Base-by-base conservation (phyloP, 2,329 filamentous ascomycete genomes). In the Pseudocercospora musae region DNA sequence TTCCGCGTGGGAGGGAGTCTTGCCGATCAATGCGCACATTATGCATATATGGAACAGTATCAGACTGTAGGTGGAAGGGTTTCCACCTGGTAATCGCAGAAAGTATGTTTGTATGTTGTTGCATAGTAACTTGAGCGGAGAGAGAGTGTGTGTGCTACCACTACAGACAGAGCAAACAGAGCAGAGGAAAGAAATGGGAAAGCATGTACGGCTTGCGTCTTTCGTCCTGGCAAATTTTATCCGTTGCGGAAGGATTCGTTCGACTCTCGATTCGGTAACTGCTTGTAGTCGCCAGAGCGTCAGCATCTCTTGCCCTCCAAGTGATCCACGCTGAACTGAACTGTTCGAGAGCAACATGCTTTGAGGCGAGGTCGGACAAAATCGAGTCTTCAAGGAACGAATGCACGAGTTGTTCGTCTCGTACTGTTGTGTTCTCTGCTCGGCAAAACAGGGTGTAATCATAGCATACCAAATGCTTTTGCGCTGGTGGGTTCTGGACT, bases 1-100 rank as follows among this genome's bases (percentile, higher is more conserved):
- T 60, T 60, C 20, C 56, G 48, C 18, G 33, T 60, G 7, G 52
- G 57, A 11, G 62, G 57, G 7, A 57, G 44, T 49, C 46, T 63
- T 18, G 27, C 57, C 23, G 58, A 57, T 44, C 18, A 57, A 10
- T 62, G 56, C 23, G 52, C 52, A 20, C 52, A 13, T 40, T 37
- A 33, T 23, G 29, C 18, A 37, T 25, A 54, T 21, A 54, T 54
- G 29, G 52, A 40, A 20, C 52, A 54, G 29, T 23, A 54, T 25
- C 52, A 33, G 52, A 54, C 52, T 54, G 52, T 37, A 20, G 52
- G 27, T 40, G 52, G 52, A 2, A 37, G 52, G 48, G 18, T 50
- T 10, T 15, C 20, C 21, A 50, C 46, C 46, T 50, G 48, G 48
- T 52, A 52, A 52, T 52, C 37, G 37, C 13, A 13, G 48, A 52